A percentile compares a stretch with the other conserved stretches of the same genome.
phyloP scores from a whole-genome alignment of 2,329 filamentous ascomycete species.

The Helotiales sp. region DNA sequence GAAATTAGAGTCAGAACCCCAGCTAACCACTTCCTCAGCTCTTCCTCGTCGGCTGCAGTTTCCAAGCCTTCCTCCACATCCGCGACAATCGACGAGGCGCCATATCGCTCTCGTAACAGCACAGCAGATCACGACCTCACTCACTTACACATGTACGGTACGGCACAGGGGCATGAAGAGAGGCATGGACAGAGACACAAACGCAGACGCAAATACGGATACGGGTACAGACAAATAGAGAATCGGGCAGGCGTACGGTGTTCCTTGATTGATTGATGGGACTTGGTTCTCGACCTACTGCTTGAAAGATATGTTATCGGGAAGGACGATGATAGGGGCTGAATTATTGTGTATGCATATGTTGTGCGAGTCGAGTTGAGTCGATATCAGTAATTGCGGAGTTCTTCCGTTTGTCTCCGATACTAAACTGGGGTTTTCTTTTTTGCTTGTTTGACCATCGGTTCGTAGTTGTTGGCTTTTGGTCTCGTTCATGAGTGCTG shows the following conservation, averaged over 20 bases:
- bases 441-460: background rate
- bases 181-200: background rate
- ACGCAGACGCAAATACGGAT: background rate
- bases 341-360: background rate
- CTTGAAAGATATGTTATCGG: background rate
- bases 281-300: background rate
- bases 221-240: constrained; percentile 7
- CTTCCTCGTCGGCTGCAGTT: constrained; percentile 89
- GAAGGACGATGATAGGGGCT: background rate
- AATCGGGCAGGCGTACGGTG: constrained; percentile 32
- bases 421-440: background rate
- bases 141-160: background rate
- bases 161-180: constrained; percentile 4
- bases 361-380: background rate
- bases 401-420: background rate
- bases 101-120: constrained; percentile 66
- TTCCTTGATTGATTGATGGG: constrained; percentile 17
- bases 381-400: background rate
- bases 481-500: background rate
- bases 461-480: background rate
- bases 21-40: constrained; percentile 55
- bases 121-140: background rate
- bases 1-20: background rate
- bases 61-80: constrained; percentile 85
- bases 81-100: constrained; percentile 83